Base-by-base conservation (phyloP, 2,329 filamentous ascomycete genomes). In the Talaromyces sp. region DNA sequence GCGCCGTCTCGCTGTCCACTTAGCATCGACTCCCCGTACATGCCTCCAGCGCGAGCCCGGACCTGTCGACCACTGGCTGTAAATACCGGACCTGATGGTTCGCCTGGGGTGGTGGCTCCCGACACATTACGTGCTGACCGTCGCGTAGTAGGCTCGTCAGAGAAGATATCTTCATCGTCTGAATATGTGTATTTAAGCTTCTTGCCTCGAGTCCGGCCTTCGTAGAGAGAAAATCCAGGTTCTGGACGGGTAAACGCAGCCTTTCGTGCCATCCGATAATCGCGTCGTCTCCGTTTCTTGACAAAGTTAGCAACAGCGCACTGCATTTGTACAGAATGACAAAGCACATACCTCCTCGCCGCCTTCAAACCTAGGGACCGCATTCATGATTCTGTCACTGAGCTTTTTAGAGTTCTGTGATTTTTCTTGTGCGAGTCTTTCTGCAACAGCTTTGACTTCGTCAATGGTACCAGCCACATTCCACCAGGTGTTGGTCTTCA, bases 121-220 rank as follows among this genome's bases (percentile, higher is more conserved):
- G 90, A 92, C 2, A 69, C 67, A 66, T 92, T 90, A 28, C 93
- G 79, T 10, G 78, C 79, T 4, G 85, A 87, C 54, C 82, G 80
- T 52, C 84, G 87, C 19, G 86, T 84, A 13, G 91, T 91, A 7
- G 88, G 85, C 19, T 80, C 93, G 73, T 73, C 84, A 57, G 78
- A 81, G 54, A 86, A 85, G 17, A 88, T 86, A 39, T 88, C 88
- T 67, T 96, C 91, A 27, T 96, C 91, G 58, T 97, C 93, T 0
- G 92, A 96, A 72, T 91, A 99, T 0, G 92, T 99, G 72, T 99
- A 99, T 75, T 93, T 96, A 78, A 96, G 90, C 64, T 93, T 90
- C 81, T 99, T 98, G 61, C 95, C 95, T 62, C 95, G 87, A 5
- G 96, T 99, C 58, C 95, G 91, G 56, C 95, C 95, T 78, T 99